These are phyloP conservation scores for Lachnellula occidentalis DNA, from an alignment of 2,329 filamentous ascomycete species.

Conservation along the genomic window DNA sequence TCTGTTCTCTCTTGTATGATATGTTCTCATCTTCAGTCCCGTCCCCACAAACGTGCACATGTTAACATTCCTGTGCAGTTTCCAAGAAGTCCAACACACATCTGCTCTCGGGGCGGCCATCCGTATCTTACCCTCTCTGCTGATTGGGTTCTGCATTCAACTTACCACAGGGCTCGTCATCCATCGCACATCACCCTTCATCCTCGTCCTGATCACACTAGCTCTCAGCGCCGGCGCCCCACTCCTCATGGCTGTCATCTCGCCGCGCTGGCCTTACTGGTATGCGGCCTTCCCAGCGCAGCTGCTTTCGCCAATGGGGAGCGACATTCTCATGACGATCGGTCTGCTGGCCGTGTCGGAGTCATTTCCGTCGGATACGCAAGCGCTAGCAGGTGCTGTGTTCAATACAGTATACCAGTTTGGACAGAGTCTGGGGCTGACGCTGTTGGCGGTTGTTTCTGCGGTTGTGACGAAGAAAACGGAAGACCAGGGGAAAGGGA, in stretches of 20 bases:
- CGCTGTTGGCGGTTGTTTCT: slow-evolving; percentile 43
- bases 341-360: slow-evolving; percentile 48
- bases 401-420: slow-evolving; percentile 55
- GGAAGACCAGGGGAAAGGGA: slow-evolving; percentile 20
- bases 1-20: slow-evolving; percentile 44
- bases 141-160: slow-evolving; percentile 40
- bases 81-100: slow-evolving; percentile 36
- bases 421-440: slow-evolving; percentile 46
- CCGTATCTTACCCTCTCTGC: slow-evolving; percentile 40
- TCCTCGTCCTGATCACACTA: slow-evolving; percentile 37
- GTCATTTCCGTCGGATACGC: slow-evolving; percentile 48
- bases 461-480: slow-evolving; percentile 39
- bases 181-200: slow-evolving; percentile 36
- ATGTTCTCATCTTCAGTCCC: background rate
- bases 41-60: background rate
- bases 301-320: slow-evolving; percentile 37
- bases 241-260: slow-evolving; percentile 49
- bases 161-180: slow-evolving; percentile 42
- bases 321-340: slow-evolving; percentile 49
- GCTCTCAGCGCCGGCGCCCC: slow-evolving; percentile 41
- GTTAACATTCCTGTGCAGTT: slow-evolving; percentile 3
- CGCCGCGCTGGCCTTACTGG: slow-evolving; percentile 48
- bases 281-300: slow-evolving; percentile 37
- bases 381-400: slow-evolving; percentile 54
- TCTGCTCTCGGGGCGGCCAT: slow-evolving; percentile 42